Evolutionary conservation across 2,329 filamentous ascomycete genomes (phyloP).

Genomic region (Colletotrichum shisoi): DNA sequence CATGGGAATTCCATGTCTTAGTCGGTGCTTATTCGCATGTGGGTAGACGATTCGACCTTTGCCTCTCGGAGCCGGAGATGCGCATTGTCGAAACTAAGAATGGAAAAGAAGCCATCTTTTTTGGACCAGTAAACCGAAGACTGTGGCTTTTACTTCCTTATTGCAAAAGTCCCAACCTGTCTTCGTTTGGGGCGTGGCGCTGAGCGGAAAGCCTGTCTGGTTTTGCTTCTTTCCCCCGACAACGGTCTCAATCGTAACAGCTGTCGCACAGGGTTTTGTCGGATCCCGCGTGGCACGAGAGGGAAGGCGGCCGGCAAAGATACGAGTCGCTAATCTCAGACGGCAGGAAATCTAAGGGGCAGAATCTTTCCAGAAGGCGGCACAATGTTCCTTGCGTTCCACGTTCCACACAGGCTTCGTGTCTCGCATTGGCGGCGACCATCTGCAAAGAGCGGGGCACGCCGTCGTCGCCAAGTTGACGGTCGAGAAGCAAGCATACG

Average conservation of each 20-base stretch:
- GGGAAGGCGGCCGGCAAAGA: slow-evolving; percentile 25
- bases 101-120: slow-evolving; percentile 16
- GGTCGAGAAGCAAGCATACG: neutral
- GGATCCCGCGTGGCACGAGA: slow-evolving; percentile 24
- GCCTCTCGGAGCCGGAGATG: slow-evolving; percentile 11
- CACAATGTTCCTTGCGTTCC: slow-evolving; percentile 22
- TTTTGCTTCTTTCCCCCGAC: slow-evolving; percentile 31
- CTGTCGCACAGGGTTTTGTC: slow-evolving; percentile 32
- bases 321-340: slow-evolving; percentile 36
- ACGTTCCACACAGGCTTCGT: slow-evolving; percentile 32
- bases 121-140: neutral
- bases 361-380: slow-evolving; percentile 37
- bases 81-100: slow-evolving; percentile 5
- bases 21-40: slow-evolving; percentile 24
- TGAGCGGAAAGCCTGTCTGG: slow-evolving; percentile 21
- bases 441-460: slow-evolving; percentile 19
- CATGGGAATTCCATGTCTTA: slow-evolving; percentile 1
- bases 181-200: slow-evolving; percentile 22
- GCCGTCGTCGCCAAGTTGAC: neutral
- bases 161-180: slow-evolving; percentile 17
- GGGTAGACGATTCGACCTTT: slow-evolving; percentile 13
- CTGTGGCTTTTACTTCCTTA: slow-evolving; percentile 17
- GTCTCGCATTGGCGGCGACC: slow-evolving; percentile 31
- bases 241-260: slow-evolving; percentile 26
- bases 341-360: slow-evolving; percentile 31